phyloP scores from a whole-genome alignment of 202 grass and related monocot species.

The Musa balbisiana region DNA sequence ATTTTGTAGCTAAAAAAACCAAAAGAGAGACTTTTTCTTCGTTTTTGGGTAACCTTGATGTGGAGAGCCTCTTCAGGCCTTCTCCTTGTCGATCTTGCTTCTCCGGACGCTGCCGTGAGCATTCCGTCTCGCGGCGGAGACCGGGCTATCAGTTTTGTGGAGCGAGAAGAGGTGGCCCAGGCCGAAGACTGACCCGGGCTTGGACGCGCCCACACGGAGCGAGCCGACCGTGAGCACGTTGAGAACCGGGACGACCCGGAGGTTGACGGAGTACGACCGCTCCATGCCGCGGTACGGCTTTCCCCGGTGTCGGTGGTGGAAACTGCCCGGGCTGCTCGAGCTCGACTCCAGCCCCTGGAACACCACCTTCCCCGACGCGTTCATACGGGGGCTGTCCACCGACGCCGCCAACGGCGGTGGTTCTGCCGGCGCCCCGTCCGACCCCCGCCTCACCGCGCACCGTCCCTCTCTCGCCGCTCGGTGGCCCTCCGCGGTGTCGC shows the following conservation, averaged over 20 bases:
- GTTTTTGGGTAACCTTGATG: no score
- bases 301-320: slow-evolving; percentile 40
- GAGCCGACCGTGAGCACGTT: slow-evolving; percentile 66
- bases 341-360: slow-evolving; percentile 59
- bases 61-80: no score
- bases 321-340: slow-evolving; percentile 78
- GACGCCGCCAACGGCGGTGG: slow-evolving; percentile 25
- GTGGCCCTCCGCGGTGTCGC: not conserved
- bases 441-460: not conserved
- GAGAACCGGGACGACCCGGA: slow-evolving; percentile 65
- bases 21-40: no score
- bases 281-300: slow-evolving; percentile 36
- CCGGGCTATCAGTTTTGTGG: no score
- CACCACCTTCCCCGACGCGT: slow-evolving; percentile 84
- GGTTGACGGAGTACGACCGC: slow-evolving; percentile 82
- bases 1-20: no score
- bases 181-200: slow-evolving; percentile 70
- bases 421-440: not conserved
- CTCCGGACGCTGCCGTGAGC: no score
- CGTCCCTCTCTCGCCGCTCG: not conserved
- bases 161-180: slow-evolving; percentile 58
- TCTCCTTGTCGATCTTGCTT: no score
- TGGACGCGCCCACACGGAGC: slow-evolving; percentile 50
- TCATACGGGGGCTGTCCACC: slow-evolving; percentile 71
- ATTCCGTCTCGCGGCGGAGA: no score